A percentile compares a stretch with the other conserved stretches of the same genome.
Evolutionary conservation across 2,329 filamentous ascomycete species (phyloP).

Genomic region (Nothophaeocryptopus gaeumannii): DNA sequence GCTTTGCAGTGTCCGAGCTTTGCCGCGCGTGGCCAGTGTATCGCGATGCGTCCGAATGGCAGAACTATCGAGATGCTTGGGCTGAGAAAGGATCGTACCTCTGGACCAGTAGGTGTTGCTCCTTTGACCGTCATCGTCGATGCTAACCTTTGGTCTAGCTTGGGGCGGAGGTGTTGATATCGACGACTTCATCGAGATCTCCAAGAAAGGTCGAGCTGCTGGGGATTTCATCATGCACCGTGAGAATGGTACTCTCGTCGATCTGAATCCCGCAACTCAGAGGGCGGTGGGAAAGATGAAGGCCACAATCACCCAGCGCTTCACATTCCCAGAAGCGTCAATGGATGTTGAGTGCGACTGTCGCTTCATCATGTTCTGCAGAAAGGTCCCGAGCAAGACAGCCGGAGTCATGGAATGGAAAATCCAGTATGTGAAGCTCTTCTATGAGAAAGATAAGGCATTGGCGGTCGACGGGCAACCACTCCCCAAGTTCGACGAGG

Average conservation of each 20-base stretch:
- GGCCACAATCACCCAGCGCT: conserved; percentile 51
- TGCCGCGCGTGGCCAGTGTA: background rate
- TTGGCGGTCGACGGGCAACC: conserved; percentile 39
- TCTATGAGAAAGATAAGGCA: conserved; percentile 54
- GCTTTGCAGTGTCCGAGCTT: too few relatives aligned
- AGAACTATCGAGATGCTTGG: conserved; percentile 1
- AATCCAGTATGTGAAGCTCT: conserved; percentile 43
- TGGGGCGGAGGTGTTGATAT: conserved; percentile 22
- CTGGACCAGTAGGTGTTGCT: background rate
- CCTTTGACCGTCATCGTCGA: background rate
- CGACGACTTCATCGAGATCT: conserved; percentile 42
- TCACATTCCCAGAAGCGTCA: conserved; percentile 42
- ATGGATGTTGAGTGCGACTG: conserved; percentile 50
- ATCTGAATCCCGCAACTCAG: conserved; percentile 40
- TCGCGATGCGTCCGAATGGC: conserved; percentile 1
- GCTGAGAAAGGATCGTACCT: background rate
- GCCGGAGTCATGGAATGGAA: conserved; percentile 42
- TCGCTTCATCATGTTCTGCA: conserved; percentile 29
- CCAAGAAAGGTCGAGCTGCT: conserved; percentile 42
- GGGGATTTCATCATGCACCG: conserved; percentile 48
- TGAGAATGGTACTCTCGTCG: conserved; percentile 43
- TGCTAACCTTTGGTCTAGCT: background rate
- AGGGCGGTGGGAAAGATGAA: conserved; percentile 52
- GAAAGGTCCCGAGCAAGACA: conserved; percentile 17
- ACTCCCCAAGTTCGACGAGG: background rate